These are phyloP conservation scores for Phytophthora citrophthora DNA, from an alignment of 352 stramenopile genomes.

Conservation along the genomic window DNA sequence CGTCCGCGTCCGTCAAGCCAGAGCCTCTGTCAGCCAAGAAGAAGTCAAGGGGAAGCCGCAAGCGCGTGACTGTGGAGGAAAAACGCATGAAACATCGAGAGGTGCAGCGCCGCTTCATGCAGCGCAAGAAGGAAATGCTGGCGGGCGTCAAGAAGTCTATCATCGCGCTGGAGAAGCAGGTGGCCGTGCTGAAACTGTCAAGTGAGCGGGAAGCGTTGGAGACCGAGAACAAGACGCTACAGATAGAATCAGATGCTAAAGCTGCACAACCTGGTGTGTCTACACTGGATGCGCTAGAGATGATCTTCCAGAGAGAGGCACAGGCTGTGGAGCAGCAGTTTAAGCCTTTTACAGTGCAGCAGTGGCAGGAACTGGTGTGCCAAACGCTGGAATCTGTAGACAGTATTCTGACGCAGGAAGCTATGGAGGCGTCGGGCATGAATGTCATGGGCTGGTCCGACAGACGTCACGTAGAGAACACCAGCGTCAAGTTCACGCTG, in stretches of 20 bases:
- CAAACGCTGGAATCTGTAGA: constrained; percentile 45
- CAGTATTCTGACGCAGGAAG: constrained; percentile 31
- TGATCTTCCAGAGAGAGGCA: constrained; percentile 42
- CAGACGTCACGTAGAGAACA: constrained; percentile 43
- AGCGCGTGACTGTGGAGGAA: constrained; percentile 42
- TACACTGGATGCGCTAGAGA: constrained; percentile 34
- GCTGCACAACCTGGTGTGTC: constrained; percentile 1
- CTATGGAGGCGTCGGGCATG: constrained; percentile 39
- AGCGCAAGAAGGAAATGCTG: constrained; percentile 55
- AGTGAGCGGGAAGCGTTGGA: constrained; percentile 41
- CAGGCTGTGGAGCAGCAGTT: constrained; percentile 41
- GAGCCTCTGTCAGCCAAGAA: constrained; percentile 7
- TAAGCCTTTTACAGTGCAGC: constrained; percentile 29
- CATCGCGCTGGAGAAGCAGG: constrained; percentile 40
- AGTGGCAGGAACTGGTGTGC: constrained; percentile 45
- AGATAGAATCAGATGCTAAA: constrained; percentile 17
- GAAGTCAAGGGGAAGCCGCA: constrained; percentile 32
- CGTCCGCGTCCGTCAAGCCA: constrained; percentile 6
- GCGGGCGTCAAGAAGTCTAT: constrained; percentile 43
- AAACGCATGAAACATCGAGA: constrained; percentile 60
- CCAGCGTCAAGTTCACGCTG: constrained; percentile 53
- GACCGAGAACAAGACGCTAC: constrained; percentile 44
- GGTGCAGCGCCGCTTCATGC: constrained; percentile 59
- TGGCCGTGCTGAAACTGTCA: constrained; percentile 44
- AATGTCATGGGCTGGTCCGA: constrained; percentile 60